Conservation (phyloP, 371 early-diverging fungal genomes). For the Mortierella sp. region DNA sequence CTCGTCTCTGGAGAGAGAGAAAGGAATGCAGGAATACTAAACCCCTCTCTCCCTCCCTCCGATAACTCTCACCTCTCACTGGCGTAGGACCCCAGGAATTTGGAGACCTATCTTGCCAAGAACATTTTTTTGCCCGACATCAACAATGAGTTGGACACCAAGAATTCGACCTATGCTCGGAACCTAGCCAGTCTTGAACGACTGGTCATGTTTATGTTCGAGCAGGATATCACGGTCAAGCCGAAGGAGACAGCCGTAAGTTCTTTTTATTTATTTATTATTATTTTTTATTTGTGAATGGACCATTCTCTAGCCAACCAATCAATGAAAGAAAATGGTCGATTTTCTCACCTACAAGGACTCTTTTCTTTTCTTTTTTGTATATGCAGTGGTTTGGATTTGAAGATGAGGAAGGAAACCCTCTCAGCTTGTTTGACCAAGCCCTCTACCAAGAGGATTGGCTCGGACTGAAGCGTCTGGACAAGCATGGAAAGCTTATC, state of each 20-base stretch:
- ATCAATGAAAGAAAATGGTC: background rate
- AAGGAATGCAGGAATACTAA: background rate
- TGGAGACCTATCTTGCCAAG: conserved; percentile 73
- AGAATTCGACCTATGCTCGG: conserved; percentile 66
- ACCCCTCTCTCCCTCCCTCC: background rate
- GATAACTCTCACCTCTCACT: background rate
- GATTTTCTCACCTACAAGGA: conserved; percentile 2
- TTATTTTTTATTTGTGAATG: background rate
- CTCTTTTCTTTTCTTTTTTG: conserved; percentile 21
- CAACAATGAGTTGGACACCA: conserved; percentile 77
- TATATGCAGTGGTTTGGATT: conserved; percentile 87
- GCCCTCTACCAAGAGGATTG: conserved; percentile 74
- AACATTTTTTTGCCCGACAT: conserved; percentile 88
- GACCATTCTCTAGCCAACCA: background rate
- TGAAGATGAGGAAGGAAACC: conserved; percentile 60
- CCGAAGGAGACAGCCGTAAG: conserved; percentile 81
- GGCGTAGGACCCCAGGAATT: conserved; percentile 62
- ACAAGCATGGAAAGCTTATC: conserved; percentile 63
- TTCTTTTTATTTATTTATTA: conserved; percentile 7
- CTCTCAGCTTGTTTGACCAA: conserved; percentile 66
- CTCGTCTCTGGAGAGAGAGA: background rate
- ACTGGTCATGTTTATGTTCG: conserved; percentile 83
- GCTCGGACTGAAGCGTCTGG: conserved; percentile 73
- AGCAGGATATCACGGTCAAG: conserved; percentile 80
- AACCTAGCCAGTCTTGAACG: conserved; percentile 69